These are phyloP conservation scores for Boechera divaricarpa DNA, from an alignment of 345 rosid species.

Conservation along the genomic window DNA sequence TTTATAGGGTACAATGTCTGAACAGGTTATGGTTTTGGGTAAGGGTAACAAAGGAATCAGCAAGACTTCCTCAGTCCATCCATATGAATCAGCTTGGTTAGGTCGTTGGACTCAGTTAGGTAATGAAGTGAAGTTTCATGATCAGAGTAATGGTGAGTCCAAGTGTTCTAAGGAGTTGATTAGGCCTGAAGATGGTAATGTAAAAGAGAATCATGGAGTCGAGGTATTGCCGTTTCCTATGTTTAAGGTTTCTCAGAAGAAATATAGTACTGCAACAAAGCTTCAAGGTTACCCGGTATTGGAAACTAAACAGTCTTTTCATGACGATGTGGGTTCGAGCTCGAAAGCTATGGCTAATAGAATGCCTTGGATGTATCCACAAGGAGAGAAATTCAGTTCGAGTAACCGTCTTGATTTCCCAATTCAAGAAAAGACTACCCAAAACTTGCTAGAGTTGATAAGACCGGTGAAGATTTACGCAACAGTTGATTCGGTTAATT, in stretches of 20 bases:
- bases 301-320: slow-evolving; percentile 29
- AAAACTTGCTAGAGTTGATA: slow-evolving; percentile 37
- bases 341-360: slow-evolving; percentile 49
- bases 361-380: slow-evolving; percentile 37
- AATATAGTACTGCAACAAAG: background rate
- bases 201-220: slow-evolving; percentile 22
- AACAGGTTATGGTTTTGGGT: slow-evolving; percentile 35
- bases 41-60: slow-evolving; percentile 35
- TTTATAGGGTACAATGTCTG: slow-evolving; percentile 39
- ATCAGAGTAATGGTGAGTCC: background rate
- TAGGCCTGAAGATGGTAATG: slow-evolving; percentile 27
- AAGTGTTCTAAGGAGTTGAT: slow-evolving; percentile 9
- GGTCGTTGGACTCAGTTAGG: slow-evolving; percentile 55
- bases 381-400: slow-evolving; percentile 32
- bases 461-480: slow-evolving; percentile 57
- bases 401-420: slow-evolving; percentile 45
- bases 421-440: slow-evolving; percentile 53
- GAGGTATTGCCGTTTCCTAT: slow-evolving; percentile 39
- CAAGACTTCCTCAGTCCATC: slow-evolving; percentile 42
- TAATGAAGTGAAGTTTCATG: slow-evolving; percentile 25
- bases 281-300: background rate
- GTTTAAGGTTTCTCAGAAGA: slow-evolving; percentile 45
- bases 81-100: slow-evolving; percentile 66
- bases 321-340: slow-evolving; percentile 50
- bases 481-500: slow-evolving; percentile 52